Conservation (phyloP, 805 yeast genomes). For the Ogataea corticis region DNA sequence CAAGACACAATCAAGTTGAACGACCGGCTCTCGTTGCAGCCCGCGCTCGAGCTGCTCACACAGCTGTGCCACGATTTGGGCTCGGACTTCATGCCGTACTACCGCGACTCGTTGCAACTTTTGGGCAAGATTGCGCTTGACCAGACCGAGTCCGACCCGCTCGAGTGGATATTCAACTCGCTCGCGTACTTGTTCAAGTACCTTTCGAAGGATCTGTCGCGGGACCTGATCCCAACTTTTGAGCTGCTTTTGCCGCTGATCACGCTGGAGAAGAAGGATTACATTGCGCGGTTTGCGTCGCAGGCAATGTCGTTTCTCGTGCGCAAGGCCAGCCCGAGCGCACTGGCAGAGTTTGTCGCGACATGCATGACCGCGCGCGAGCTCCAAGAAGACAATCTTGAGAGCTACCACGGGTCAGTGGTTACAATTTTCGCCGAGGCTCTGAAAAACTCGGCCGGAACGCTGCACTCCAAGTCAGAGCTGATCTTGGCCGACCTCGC, state of each 20-base stretch:
- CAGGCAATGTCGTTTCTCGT: constrained; percentile 86
- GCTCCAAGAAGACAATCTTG: constrained; percentile 31
- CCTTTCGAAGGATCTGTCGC: constrained; percentile 60
- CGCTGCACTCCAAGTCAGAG: constrained; percentile 72
- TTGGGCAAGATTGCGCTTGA: constrained; percentile 49
- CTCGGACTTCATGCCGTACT: constrained; percentile 76
- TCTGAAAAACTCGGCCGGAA: constrained; percentile 65
- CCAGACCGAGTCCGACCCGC: constrained; percentile 57
- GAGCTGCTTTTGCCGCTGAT: constrained; percentile 62
- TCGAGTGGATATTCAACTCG: constrained; percentile 84
- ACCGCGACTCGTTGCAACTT: constrained; percentile 49
- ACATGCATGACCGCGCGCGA: constrained; percentile 37
- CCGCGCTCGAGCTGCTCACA: constrained; percentile 74
- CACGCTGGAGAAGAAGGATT: constrained; percentile 54
- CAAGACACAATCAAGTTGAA: constrained; percentile 48
- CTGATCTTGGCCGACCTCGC: constrained; percentile 45
- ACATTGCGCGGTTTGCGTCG: constrained; percentile 79
- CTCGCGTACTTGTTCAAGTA: constrained; percentile 90
- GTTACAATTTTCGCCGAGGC: constrained; percentile 69
- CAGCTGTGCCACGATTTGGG: constrained; percentile 93
- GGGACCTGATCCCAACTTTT: constrained; percentile 71
- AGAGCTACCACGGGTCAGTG: constrained; percentile 57
- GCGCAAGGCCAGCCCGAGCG: constrained; percentile 58
- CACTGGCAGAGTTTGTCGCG: constrained; percentile 47
- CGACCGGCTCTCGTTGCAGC: constrained; percentile 75